A percentile compares a stretch with the other conserved stretches of the same genome.
These are phyloP conservation scores for Mycena floridula DNA, from an alignment of 768 basidiomycete genomes.

Conservation along the genomic window DNA sequence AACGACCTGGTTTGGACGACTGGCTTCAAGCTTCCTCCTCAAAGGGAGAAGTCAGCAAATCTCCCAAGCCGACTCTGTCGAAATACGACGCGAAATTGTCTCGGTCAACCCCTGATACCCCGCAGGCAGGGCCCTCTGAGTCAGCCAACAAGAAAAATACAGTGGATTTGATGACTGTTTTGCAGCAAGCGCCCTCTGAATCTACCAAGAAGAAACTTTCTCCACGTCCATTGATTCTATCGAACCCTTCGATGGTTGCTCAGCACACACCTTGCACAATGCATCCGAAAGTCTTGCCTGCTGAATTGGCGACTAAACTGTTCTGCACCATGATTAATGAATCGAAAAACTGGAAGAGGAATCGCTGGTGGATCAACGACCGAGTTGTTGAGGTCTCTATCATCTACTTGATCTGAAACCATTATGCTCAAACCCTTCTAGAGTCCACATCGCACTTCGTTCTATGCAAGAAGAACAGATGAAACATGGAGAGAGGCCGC, in stretches of 20 bases:
- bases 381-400: constrained; percentile 76
- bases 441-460: constrained; percentile 78
- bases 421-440: too few species aligned
- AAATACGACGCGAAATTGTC: too few species aligned
- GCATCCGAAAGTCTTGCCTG: constrained; percentile 62
- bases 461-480: constrained; percentile 56
- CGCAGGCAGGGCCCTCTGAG: too few species aligned
- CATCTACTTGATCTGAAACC: too few species aligned
- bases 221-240: constrained; percentile 53
- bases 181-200: constrained; percentile 41
- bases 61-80: not conserved
- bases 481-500: constrained; percentile 67
- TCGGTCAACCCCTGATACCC: too few species aligned
- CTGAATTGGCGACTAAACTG: constrained; percentile 67
- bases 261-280: constrained; percentile 72
- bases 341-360: constrained; percentile 59
- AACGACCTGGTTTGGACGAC: not conserved
- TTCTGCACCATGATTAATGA: constrained; percentile 68
- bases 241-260: constrained; percentile 57
- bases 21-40: not conserved
- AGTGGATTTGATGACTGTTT: constrained; percentile 48
- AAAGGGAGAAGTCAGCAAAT: not conserved
- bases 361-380: constrained; percentile 85
- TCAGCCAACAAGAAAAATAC: too few species aligned
- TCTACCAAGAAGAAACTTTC: constrained; percentile 24